phyloP scores from a whole-genome alignment of 257 asterid genomes.

The Henckelia pumila region DNA sequence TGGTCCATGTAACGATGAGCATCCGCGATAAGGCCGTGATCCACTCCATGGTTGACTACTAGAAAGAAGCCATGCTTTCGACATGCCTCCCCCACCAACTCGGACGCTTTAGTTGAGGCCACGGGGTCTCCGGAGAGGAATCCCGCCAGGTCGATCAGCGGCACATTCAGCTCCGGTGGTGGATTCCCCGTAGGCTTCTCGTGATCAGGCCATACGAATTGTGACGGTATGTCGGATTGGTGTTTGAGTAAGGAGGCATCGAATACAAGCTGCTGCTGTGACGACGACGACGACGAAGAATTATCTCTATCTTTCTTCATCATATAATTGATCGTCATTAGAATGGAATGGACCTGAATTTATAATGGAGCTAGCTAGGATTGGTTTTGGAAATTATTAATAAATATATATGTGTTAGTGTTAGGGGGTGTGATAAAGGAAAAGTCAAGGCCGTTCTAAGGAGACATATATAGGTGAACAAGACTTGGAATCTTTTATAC shows the following conservation, averaged over 20 bases:
- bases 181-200: constrained; percentile 49
- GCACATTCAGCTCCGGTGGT: constrained; percentile 46
- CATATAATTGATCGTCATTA: constrained; percentile 54
- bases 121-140: constrained; percentile 47
- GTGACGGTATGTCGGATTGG: constrained; percentile 46
- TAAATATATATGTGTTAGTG: too few relatives aligned
- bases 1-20: constrained; percentile 62
- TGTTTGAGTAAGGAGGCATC: constrained; percentile 40
- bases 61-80: constrained; percentile 57
- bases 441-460: constrained; percentile 31
- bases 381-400: background rate
- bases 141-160: constrained; percentile 49
- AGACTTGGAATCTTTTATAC: constrained; percentile 38
- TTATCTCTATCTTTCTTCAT: too few relatives aligned
- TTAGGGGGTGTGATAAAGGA: constrained; percentile 27
- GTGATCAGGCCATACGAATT: constrained; percentile 75
- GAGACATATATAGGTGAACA: constrained; percentile 29
- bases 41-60: constrained; percentile 57
- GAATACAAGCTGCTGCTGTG: constrained; percentile 33
- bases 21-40: constrained; percentile 36
- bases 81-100: constrained; percentile 53
- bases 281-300: too few relatives aligned
- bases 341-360: background rate
- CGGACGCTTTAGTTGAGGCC: constrained; percentile 41
- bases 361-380: too few relatives aligned